phyloP scores from a whole-genome alignment of 2,329 filamentous ascomycete species.

The Pseudogymnoascus sp. region DNA sequence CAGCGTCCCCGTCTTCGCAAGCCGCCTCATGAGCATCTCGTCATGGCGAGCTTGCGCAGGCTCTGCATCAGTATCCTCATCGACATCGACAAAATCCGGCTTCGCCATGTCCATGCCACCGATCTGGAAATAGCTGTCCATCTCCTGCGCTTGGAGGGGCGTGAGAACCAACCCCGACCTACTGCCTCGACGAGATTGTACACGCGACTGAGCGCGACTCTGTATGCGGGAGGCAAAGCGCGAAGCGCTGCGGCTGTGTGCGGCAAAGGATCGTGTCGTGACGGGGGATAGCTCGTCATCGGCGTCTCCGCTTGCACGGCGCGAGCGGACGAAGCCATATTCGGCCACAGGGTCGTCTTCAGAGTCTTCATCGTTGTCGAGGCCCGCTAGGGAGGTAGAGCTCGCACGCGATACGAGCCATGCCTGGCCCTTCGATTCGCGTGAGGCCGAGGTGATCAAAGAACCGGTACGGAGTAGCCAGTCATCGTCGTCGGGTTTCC shows the following conservation, averaged over 20 bases:
- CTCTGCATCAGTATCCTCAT: conserved; percentile 49
- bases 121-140: conserved; percentile 38
- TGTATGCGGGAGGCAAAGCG: conserved; percentile 26
- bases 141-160: conserved; percentile 39
- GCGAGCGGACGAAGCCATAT: conserved; percentile 42
- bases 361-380: conserved; percentile 45
- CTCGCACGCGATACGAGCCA: conserved; percentile 62
- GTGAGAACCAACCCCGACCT: conserved; percentile 27
- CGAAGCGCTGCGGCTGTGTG: conserved; percentile 42
- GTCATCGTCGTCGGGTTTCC: conserved; percentile 44
- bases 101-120: conserved; percentile 23
- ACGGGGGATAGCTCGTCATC: conserved; percentile 31
- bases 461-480: conserved; percentile 60
- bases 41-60: conserved; percentile 42
- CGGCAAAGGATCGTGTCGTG: conserved; percentile 29
- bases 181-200: conserved; percentile 26
- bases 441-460: conserved; percentile 52
- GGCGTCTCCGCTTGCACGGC: conserved; percentile 26
- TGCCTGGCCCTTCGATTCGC: conserved; percentile 61
- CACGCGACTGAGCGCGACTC: conserved; percentile 38
- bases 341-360: conserved; percentile 45
- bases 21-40: conserved; percentile 49
- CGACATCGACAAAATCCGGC: conserved; percentile 57
- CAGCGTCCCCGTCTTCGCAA: conserved; percentile 47
- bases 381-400: conserved; percentile 53